A percentile compares a stretch with the other conserved stretches of the same genome.
These are phyloP conservation scores for Pisolithus orientalis DNA, from an alignment of 768 basidiomycete genomes.

Conservation along the genomic window DNA sequence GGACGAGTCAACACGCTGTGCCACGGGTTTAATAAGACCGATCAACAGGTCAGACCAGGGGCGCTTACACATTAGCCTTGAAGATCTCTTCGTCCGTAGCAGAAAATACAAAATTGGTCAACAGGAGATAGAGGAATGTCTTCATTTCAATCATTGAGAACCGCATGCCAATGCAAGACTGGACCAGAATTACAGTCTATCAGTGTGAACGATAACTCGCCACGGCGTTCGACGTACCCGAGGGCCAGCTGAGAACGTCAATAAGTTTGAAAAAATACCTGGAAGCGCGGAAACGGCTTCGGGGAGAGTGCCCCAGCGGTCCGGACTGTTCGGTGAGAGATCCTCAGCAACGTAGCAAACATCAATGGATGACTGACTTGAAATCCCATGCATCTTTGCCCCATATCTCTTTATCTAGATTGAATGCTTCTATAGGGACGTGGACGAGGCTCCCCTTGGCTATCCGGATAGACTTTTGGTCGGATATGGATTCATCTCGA, in stretches of 20 bases:
- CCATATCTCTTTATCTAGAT: slow-evolving; percentile 73
- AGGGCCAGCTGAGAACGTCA: slow-evolving; percentile 79
- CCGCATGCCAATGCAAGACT: slow-evolving; percentile 81
- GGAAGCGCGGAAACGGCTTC: slow-evolving; percentile 62
- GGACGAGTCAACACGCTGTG: slow-evolving; percentile 60
- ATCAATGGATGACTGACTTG: slow-evolving; percentile 41
- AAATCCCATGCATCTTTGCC: slow-evolving; percentile 79
- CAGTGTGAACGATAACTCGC: neutral
- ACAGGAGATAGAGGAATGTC: slow-evolving; percentile 61
- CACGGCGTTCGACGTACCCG: slow-evolving; percentile 42
- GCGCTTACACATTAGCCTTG: slow-evolving; percentile 57
- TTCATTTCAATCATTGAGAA: slow-evolving; percentile 86
- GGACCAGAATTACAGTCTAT: neutral
- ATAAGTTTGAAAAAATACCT: slow-evolving; percentile 62
- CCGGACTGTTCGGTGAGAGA: slow-evolving; percentile 45
- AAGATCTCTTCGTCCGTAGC: slow-evolving; percentile 46
- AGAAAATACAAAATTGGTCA: slow-evolving; percentile 60
- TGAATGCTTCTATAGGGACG: slow-evolving; percentile 74
- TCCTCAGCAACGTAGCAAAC: neutral
- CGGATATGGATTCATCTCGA: slow-evolving; percentile 39
- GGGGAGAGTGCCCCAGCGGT: slow-evolving; percentile 75
- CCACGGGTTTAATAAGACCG: neutral
- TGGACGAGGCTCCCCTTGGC: slow-evolving; percentile 71
- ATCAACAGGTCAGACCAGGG: neutral
- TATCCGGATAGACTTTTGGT: slow-evolving; percentile 41